These are phyloP conservation scores for Lactifluus piperatus DNA, from an alignment of 768 basidiomycete genomes.

Conservation along the genomic window DNA sequence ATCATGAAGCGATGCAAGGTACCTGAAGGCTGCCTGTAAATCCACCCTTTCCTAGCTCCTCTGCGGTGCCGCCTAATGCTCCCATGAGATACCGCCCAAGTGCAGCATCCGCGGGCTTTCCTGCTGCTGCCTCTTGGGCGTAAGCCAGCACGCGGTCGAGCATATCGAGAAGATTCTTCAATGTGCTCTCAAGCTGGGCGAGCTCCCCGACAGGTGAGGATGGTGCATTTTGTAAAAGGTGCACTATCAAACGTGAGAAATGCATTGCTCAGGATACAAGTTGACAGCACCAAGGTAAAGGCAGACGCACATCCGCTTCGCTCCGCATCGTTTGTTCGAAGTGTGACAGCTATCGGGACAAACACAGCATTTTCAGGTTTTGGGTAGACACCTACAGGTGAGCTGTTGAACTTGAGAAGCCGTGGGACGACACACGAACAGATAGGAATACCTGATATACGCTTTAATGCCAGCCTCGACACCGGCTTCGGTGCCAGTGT, in stretches of 20 bases:
- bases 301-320: constrained; percentile 67
- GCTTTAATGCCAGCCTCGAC: constrained; percentile 71
- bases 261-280: background rate
- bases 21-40: constrained; percentile 77
- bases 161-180: constrained; percentile 62
- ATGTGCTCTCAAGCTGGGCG: constrained; percentile 64
- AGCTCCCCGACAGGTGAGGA: constrained; percentile 49
- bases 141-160: constrained; percentile 81
- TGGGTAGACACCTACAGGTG: constrained; percentile 79
- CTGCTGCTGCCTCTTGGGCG: constrained; percentile 73
- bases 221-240: constrained; percentile 51
- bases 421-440: background rate
- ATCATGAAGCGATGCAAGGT: constrained; percentile 10
- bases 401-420: constrained; percentile 34
- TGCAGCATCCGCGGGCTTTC: constrained; percentile 68
- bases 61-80: constrained; percentile 63
- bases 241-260: constrained; percentile 47
- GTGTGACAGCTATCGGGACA: constrained; percentile 80
- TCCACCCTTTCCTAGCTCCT: constrained; percentile 59
- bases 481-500: constrained; percentile 66
- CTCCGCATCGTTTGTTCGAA: constrained; percentile 78
- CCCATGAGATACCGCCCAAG: constrained; percentile 90
- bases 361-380: constrained; percentile 96
- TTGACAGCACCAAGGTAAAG: background rate
- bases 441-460: constrained; percentile 57